A percentile compares a stretch with the other conserved stretches of the same genome.
phyloP scores from a whole-genome alignment of 768 basidiomycete genomes.

The Scleroderma bovista region DNA sequence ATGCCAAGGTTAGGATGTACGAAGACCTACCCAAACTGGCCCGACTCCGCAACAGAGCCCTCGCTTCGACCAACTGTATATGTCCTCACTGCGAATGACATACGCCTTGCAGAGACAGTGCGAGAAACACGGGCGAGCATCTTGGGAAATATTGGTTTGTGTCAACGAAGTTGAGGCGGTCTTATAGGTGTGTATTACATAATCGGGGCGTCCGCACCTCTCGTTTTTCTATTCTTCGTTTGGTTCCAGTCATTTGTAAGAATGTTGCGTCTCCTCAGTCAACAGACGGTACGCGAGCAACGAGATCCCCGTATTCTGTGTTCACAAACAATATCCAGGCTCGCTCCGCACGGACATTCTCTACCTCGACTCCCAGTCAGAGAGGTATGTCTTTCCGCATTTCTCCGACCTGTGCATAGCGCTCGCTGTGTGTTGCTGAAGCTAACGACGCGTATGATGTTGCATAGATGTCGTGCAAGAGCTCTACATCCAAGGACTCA shows the following conservation, averaged over 20 bases:
- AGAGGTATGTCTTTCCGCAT: constrained; percentile 48
- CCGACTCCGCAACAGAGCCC: constrained; percentile 57
- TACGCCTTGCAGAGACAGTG: constrained; percentile 29
- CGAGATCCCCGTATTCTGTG: not conserved
- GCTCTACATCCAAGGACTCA: constrained; percentile 85
- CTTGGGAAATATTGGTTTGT: too few relatives aligned
- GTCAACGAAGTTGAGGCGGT: too few relatives aligned
- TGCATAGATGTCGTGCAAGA: constrained; percentile 84
- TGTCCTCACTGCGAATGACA: constrained; percentile 25
- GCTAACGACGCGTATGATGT: constrained; percentile 6
- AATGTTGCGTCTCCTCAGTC: constrained; percentile 48
- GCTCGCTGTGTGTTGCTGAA: too few relatives aligned
- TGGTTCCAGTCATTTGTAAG: constrained; percentile 44
- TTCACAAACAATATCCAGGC: constrained; percentile 17
- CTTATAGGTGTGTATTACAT: not conserved
- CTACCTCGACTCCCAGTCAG: constrained; percentile 53
- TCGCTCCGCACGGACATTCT: constrained; percentile 52
- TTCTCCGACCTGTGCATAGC: constrained; percentile 13
- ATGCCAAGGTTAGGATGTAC: too few relatives aligned
- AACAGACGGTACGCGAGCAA: constrained; percentile 31
- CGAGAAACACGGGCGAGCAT: constrained; percentile 29
- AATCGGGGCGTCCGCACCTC: not conserved
- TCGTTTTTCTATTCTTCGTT: not conserved
- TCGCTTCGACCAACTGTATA: constrained; percentile 41
- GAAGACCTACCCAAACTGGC: constrained; percentile 52